Base-by-base conservation (phyloP, 805 yeast genomes). In the Tanozyma kutaoensis region DNA sequence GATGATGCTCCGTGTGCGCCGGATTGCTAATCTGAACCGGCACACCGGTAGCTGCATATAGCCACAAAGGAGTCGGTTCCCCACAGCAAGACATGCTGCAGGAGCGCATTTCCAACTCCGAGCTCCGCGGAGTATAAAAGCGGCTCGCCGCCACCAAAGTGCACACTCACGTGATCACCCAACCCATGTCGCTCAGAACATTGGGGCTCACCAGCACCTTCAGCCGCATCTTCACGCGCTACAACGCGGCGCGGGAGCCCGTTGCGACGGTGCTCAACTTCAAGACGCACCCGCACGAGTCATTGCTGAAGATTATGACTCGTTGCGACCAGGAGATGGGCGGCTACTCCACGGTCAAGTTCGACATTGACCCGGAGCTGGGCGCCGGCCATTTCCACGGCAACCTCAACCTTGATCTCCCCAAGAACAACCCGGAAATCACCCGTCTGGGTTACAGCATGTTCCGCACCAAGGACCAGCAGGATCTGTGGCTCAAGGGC, bases 241-340 rank as follows among this genome's bases (percentile, higher is more conserved):
- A 53, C 9, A 38, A 43, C 2, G 50, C 48, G 22, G 33, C 45
- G 23, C 34, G 45, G 9, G 46, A 45, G 35, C 30, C 58, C 7
- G 42, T 50, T 4, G 52, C 46, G 27, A 58, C 71, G 2, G 46
- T 81, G 10, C 52, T 81, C 27, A 70, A 76, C 35, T 80, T 81
- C 52, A 58, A 55, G 28, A 46, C 57, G n/a, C 57, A 45, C 25
- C 54, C 72, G 2, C 67, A 69, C 8, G 50, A 51, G 20, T 42
- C 50, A 9, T 43, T 74, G 23, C 48, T 56, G 8, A 57, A 63
- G 18, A 50, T 79, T 12, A 50, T 78, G 34, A 64, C 74, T 1
- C 59, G 91, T 28, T 64, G 79, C 23, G 94, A 81, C 50, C 64
- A 70, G 39, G 84, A 78, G 27, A 56, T 81, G 28, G 88, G 88